These are phyloP conservation scores for Salix viminalis DNA, from an alignment of 345 rosid genomes.

Conservation along the genomic window DNA sequence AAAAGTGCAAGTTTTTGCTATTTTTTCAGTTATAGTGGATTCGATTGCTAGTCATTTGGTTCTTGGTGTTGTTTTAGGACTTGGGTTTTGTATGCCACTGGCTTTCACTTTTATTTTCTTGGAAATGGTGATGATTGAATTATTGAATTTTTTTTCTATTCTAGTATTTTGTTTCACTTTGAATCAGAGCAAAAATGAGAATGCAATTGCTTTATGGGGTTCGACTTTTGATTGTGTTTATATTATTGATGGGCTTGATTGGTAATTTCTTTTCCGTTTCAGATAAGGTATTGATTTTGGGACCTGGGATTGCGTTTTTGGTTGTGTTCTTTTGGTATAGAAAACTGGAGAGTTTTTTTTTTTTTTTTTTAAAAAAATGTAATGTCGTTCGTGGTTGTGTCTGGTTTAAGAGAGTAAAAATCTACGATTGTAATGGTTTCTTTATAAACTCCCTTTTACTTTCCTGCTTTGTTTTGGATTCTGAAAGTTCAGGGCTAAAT, in stretches of 20 bases:
- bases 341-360: background rate
- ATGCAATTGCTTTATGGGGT: background rate
- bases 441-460: background rate
- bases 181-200: background rate
- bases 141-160: background rate
- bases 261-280: background rate
- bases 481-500: background rate
- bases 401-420: background rate
- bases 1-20: conserved; percentile 4
- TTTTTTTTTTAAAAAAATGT: background rate
- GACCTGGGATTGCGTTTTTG: background rate
- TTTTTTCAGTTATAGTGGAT: conserved; percentile 6
- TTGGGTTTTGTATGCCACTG: background rate
- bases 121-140: background rate
- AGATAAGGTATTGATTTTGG: background rate
- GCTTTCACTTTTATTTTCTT: background rate
- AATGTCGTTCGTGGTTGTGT: background rate
- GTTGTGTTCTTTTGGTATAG: background rate
- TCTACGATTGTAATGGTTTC: background rate
- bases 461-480: background rate
- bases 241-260: background rate
- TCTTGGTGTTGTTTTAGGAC: background rate
- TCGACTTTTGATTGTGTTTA: background rate
- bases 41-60: background rate
- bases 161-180: background rate